A percentile compares a stretch with the other conserved stretches of the same genome.
Evolutionary conservation across 176 grass and related monocot genomes (phyloP).

Genomic region (Zea luxurians): DNA sequence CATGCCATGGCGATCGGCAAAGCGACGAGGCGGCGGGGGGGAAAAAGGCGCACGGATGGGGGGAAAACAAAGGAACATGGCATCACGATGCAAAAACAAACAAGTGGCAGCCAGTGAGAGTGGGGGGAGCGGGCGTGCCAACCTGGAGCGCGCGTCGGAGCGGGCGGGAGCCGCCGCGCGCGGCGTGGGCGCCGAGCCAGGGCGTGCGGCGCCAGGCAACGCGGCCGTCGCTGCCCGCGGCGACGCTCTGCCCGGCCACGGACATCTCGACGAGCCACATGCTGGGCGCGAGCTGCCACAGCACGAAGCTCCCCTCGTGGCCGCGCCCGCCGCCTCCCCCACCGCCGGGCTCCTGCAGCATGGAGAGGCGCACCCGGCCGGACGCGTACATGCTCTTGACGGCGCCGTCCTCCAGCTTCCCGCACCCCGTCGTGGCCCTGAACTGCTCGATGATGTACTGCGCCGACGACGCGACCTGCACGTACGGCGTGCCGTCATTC

Average conservation of each 20-base stretch:
- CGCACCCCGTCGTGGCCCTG: constrained; percentile 82
- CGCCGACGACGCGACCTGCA: constrained; percentile 82
- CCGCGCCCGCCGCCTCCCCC: constrained; percentile 26
- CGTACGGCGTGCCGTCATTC: neutral
- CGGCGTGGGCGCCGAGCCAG: constrained; percentile 93
- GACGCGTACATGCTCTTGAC: constrained; percentile 91
- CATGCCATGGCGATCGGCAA: constrained; percentile 43
- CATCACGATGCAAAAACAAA: constrained; percentile 28
- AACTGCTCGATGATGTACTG: constrained; percentile 97
- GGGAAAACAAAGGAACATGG: constrained; percentile 13
- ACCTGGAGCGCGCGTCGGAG: constrained; percentile 93
- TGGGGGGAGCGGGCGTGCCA: constrained; percentile 24
- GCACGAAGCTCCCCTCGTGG: constrained; percentile 83
- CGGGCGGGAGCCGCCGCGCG: constrained; percentile 69
- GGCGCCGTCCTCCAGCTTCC: constrained; percentile 51
- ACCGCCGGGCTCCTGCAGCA: constrained; percentile 50
- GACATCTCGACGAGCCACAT: constrained; percentile 94
- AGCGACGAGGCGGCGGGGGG: neutral
- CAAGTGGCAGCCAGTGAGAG: too few species aligned
- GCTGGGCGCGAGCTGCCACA: constrained; percentile 88
- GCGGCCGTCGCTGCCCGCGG: constrained; percentile 83
- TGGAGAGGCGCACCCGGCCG: constrained; percentile 63
- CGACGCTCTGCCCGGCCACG: constrained; percentile 76
- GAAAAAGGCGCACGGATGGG: neutral
- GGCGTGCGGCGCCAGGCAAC: constrained; percentile 94